Evolutionary conservation across 2,329 filamentous ascomycete genomes (phyloP).

Genomic region (Aspergillus tanneri): DNA sequence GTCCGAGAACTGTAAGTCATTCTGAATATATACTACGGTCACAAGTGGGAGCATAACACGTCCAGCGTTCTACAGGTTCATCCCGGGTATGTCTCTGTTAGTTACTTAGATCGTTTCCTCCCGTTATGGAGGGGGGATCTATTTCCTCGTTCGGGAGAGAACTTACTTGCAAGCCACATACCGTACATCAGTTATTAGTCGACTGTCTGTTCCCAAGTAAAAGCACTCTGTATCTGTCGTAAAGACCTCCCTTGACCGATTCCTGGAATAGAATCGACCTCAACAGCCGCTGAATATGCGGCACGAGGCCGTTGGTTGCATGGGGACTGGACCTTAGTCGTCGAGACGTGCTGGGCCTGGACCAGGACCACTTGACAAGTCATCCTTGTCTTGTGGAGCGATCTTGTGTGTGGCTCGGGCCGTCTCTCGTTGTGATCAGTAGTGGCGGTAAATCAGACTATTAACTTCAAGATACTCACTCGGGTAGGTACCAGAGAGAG

Average conservation of each 20-base stretch:
- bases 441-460: too few relatives aligned
- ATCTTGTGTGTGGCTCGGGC: background rate
- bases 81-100: conserved; percentile 1
- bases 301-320: background rate
- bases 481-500: too few relatives aligned
- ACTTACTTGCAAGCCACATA: too few relatives aligned
- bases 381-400: background rate
- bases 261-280: too few relatives aligned
- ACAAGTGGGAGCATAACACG: conserved; percentile 15
- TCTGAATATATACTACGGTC: conserved; percentile 5
- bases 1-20: background rate
- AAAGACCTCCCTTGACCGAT: too few relatives aligned
- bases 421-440: background rate
- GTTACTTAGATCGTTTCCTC: too few relatives aligned
- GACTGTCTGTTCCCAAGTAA: too few relatives aligned
- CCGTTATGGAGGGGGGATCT: background rate
- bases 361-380: background rate
- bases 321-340: background rate
- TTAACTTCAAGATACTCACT: too few relatives aligned
- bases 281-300: too few relatives aligned
- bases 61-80: conserved; percentile 10
- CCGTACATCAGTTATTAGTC: too few relatives aligned
- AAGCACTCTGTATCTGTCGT: too few relatives aligned
- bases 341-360: background rate
- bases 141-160: background rate